Evolutionary conservation across 352 stramenopile genomes (phyloP).

Genomic region (Pythium phragmitis): DNA sequence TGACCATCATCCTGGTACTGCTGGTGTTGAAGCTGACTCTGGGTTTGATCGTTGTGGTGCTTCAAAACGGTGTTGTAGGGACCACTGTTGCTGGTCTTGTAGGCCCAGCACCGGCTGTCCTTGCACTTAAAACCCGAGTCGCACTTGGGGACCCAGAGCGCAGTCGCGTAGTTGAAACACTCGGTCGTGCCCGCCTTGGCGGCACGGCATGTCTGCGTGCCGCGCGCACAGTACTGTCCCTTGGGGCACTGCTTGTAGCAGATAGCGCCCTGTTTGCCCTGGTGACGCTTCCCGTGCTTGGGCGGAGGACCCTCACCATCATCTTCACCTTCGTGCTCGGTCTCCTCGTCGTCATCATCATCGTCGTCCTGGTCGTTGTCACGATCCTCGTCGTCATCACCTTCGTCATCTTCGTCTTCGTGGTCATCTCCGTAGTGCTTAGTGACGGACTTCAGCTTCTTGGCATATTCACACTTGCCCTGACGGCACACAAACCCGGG

Average conservation of each 20-base stretch:
- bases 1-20: too few species aligned
- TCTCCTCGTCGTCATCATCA: too few species aligned
- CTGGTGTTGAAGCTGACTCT: too few species aligned
- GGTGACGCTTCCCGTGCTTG: conserved; percentile 5
- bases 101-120: conserved; percentile 1
- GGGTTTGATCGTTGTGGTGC: too few species aligned
- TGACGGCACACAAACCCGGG: conserved; percentile 31
- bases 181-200: conserved; percentile 6
- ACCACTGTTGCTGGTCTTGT: not conserved
- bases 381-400: not conserved
- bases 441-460: too few species aligned
- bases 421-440: too few species aligned
- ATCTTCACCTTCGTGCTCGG: not conserved
- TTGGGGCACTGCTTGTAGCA: conserved; percentile 29
- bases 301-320: not conserved
- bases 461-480: conserved; percentile 32
- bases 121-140: conserved; percentile 18
- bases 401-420: not conserved
- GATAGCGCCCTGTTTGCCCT: not conserved
- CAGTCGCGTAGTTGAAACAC: conserved; percentile 22
- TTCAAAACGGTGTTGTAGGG: too few species aligned
- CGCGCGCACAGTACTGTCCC: conserved; percentile 38
- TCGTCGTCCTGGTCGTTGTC: too few species aligned
- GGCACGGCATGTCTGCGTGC: conserved; percentile 24
- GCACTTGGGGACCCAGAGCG: conserved; percentile 20